These are phyloP conservation scores for Hibiscus trionum DNA, from an alignment of 345 rosid species.

Conservation along the genomic window DNA sequence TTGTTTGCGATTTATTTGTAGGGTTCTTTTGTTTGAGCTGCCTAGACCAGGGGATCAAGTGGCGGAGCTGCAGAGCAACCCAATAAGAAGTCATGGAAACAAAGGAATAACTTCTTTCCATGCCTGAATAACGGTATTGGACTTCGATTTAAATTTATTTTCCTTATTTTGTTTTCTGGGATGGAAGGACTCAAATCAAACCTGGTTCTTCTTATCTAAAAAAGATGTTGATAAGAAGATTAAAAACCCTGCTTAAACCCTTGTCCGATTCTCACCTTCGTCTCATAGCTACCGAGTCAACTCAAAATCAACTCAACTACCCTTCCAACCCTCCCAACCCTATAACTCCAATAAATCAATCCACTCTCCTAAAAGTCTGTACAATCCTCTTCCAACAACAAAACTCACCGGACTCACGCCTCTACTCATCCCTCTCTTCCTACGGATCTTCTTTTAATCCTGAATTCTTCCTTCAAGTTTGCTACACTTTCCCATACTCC, in stretches of 20 bases:
- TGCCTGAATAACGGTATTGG: neutral
- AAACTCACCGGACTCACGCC: slow-evolving; percentile 53
- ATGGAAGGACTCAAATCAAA: neutral
- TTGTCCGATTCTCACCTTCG: slow-evolving; percentile 8
- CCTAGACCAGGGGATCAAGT: slow-evolving; percentile 70
- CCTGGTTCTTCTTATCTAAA: neutral
- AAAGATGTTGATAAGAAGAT: slow-evolving; percentile 14
- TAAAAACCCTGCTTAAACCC: slow-evolving; percentile 12
- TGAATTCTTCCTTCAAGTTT: slow-evolving; percentile 84
- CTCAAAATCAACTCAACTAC: slow-evolving; percentile 11
- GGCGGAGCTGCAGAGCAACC: slow-evolving; percentile 44
- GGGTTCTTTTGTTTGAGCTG: slow-evolving; percentile 17
- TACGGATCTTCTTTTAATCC: slow-evolving; percentile 31
- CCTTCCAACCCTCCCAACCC: neutral
- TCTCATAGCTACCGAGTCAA: slow-evolving; percentile 8
- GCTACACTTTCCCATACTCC: slow-evolving; percentile 69
- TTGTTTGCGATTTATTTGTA: slow-evolving; percentile 10
- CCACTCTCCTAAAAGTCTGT: slow-evolving; percentile 62
- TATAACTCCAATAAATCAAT: slow-evolving; percentile 36
- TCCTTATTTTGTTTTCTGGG: neutral
- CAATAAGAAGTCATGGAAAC: slow-evolving; percentile 74
- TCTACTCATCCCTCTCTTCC: slow-evolving; percentile 51
- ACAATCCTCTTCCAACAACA: slow-evolving; percentile 79
- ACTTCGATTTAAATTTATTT: neutral
- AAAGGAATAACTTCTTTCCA: slow-evolving; percentile 28